These are phyloP conservation scores for Macaranga tanarius DNA, from an alignment of 441 rosid species.

Conservation along the genomic window DNA sequence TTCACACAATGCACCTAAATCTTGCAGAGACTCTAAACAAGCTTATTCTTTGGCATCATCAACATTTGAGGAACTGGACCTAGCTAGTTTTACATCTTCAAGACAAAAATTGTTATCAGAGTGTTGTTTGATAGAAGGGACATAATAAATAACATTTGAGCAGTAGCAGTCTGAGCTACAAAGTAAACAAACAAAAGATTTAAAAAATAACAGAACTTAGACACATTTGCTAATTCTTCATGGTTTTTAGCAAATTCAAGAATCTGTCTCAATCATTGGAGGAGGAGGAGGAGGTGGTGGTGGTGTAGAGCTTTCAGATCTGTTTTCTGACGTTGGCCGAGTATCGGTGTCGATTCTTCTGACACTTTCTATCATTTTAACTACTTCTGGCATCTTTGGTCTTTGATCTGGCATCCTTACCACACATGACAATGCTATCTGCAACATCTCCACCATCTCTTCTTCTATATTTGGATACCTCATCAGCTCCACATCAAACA, in stretches of 20 bases:
- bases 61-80: too few relatives aligned
- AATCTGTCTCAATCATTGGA: conserved; percentile 22
- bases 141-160: not conserved
- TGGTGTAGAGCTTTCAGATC: conserved; percentile 64
- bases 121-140: conserved; percentile 7
- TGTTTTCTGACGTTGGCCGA: conserved; percentile 45
- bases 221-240: not conserved
- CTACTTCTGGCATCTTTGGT: conserved; percentile 70
- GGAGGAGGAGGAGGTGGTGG: conserved; percentile 30
- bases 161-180: conserved; percentile 1
- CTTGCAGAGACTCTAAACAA: too few relatives aligned
- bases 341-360: conserved; percentile 41
- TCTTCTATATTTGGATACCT: conserved; percentile 86
- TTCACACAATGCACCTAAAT: too few relatives aligned
- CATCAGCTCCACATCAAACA: conserved; percentile 78
- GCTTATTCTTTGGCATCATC: too few relatives aligned
- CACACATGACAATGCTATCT: conserved; percentile 93
- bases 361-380: conserved; percentile 68
- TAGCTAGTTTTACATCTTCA: not conserved
- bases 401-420: conserved; percentile 74
- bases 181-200: conserved; percentile 6
- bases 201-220: conserved; percentile 6
- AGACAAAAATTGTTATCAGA: conserved; percentile 3
- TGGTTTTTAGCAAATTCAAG: conserved; percentile 18
- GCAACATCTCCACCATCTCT: conserved; percentile 98